phyloP scores from a whole-genome alignment of 257 asterid genomes.

The Mitragyna speciosa region DNA sequence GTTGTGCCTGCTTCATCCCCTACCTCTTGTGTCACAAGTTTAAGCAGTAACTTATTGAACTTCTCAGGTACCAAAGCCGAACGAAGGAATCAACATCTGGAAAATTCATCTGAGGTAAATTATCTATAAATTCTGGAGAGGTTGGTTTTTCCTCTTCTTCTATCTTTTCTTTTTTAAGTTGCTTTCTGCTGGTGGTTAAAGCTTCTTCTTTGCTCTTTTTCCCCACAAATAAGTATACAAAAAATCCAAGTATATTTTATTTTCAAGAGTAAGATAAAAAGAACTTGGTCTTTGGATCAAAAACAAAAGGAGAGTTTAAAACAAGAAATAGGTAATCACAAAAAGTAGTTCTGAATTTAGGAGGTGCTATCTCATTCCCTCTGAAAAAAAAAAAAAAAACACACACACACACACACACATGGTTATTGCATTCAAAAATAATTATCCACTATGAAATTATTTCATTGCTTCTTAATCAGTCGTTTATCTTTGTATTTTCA shows the following conservation, averaged over 20 bases:
- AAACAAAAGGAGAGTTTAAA: too few species aligned
- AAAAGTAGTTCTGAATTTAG: not conserved
- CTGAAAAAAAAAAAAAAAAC: too few species aligned
- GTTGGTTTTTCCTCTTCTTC: not conserved
- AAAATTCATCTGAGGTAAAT: constrained; percentile 65
- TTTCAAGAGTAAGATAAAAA: not conserved
- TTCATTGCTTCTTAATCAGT: constrained; percentile 13
- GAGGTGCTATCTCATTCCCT: not conserved
- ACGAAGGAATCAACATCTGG: constrained; percentile 43
- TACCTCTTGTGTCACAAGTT: constrained; percentile 56
- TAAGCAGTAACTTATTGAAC: constrained; percentile 48
- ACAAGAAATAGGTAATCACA: too few species aligned
- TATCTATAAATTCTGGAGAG: not conserved
- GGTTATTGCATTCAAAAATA: not conserved
- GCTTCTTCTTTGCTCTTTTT: not conserved
- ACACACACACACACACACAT: too few species aligned
- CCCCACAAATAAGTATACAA: too few species aligned
- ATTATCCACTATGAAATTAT: not conserved
- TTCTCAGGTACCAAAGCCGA: constrained; percentile 43
- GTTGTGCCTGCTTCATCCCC: constrained; percentile 56
- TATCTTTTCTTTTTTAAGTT: not conserved
- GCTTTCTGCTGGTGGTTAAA: too few species aligned
- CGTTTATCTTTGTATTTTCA: not conserved
- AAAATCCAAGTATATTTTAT: not conserved
- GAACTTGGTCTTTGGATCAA: too few species aligned